These are phyloP conservation scores for Kwoniella botswanensis DNA, from an alignment of 768 basidiomycete species.

Conservation along the genomic window DNA sequence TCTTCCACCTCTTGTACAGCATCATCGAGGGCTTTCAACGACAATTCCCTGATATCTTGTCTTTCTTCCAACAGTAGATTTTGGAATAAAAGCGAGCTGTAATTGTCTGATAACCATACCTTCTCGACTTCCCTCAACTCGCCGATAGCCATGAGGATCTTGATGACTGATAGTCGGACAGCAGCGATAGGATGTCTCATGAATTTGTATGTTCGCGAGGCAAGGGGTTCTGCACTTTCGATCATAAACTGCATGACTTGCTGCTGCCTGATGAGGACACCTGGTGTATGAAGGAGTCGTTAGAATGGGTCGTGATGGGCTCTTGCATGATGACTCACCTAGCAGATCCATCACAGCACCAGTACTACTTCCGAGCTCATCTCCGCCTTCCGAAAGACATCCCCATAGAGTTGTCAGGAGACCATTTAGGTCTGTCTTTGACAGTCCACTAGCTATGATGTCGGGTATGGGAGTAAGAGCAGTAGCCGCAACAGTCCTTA, in stretches of 20 bases:
- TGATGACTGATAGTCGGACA: constrained; percentile 90
- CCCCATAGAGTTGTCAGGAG: constrained; percentile 87
- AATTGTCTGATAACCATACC: constrained; percentile 78
- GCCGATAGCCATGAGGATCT: constrained; percentile 86
- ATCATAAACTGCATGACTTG: constrained; percentile 76
- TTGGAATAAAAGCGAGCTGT: constrained; percentile 86
- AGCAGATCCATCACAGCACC: constrained; percentile 96
- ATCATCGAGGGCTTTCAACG: constrained; percentile 73
- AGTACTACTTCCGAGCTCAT: constrained; percentile 94
- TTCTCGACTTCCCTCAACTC: constrained; percentile 69
- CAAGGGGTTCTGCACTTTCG: constrained; percentile 14
- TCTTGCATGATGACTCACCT: constrained; percentile 62
- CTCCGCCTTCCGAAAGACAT: constrained; percentile 89
- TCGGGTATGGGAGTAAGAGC: constrained; percentile 86
- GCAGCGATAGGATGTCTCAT: constrained; percentile 95
- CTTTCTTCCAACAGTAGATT: constrained; percentile 93
- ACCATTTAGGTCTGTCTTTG: constrained; percentile 69
- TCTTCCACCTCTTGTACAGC: constrained; percentile 67
- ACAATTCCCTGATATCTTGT: constrained; percentile 75
- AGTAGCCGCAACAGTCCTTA: constrained; percentile 90
- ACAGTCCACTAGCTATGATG: constrained; percentile 74
- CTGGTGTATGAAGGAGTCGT: constrained; percentile 61
- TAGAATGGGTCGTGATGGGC: background rate
- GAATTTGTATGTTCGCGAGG: constrained; percentile 89
- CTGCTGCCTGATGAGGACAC: constrained; percentile 78